These are phyloP conservation scores for Candida maltosa DNA, from an alignment of 805 yeast species.

Conservation along the genomic window DNA sequence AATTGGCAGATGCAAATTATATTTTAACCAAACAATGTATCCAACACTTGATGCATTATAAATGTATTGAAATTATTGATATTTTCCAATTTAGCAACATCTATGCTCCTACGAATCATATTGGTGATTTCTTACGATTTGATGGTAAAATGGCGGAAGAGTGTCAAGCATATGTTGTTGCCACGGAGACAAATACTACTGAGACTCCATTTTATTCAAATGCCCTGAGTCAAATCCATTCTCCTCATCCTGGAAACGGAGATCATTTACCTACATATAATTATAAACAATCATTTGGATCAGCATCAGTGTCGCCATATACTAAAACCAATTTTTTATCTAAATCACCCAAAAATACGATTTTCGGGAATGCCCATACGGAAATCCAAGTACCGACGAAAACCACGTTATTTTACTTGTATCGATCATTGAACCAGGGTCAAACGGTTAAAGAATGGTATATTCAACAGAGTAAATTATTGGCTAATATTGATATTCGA, in stretches of 20 bases:
- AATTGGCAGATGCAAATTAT: constrained; percentile 77
- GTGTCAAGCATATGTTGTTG: constrained; percentile 78
- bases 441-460: constrained; percentile 81
- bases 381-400: constrained; percentile 57
- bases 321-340: constrained; percentile 10
- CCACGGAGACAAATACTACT: constrained; percentile 25
- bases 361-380: constrained; percentile 9
- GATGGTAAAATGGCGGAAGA: constrained; percentile 66
- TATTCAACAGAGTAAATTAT: constrained; percentile 52
- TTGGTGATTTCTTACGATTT: constrained; percentile 59
- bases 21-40: constrained; percentile 79
- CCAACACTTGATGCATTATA: constrained; percentile 87
- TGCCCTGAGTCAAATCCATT: constrained; percentile 1
- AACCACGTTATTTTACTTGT: constrained; percentile 66
- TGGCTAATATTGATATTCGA: constrained; percentile 73
- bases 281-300: constrained; percentile 2
- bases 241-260: not conserved
- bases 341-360: constrained; percentile 6
- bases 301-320: constrained; percentile 10
- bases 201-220: too few species aligned
- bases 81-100: constrained; percentile 85
- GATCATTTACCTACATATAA: constrained; percentile 4
- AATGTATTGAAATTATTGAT: constrained; percentile 78
- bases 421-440: constrained; percentile 76
- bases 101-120: constrained; percentile 83